Conservation (phyloP, 805 yeast species). For the Candida corydali region DNA sequence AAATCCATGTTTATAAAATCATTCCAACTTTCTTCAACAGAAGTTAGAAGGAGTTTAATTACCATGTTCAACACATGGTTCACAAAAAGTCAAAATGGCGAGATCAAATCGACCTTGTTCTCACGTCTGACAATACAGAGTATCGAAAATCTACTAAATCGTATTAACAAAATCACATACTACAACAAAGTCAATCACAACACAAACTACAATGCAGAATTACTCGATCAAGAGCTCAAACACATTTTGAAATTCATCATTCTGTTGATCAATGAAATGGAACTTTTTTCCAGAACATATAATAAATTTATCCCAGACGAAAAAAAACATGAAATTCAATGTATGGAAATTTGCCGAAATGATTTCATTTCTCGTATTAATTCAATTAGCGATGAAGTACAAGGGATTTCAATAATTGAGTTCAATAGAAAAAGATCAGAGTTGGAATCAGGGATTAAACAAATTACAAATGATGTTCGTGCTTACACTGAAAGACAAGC, state of each 20-base stretch:
- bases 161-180: slow-evolving; percentile 23
- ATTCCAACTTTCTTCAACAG: slow-evolving; percentile 34
- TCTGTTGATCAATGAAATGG: background rate
- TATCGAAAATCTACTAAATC: slow-evolving; percentile 37
- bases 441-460: slow-evolving; percentile 18
- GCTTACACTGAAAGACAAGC: too few relatives aligned
- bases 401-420: background rate
- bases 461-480: slow-evolving; percentile 24
- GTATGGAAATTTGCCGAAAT: background rate
- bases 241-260: background rate
- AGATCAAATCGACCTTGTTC: too few relatives aligned
- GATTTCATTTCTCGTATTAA: background rate
- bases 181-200: background rate
- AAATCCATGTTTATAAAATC: slow-evolving; percentile 35
- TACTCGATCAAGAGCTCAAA: background rate
- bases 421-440: background rate
- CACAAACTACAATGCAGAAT: background rate
- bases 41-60: slow-evolving; percentile 35
- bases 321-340: background rate
- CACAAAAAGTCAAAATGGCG: background rate
- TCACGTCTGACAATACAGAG: slow-evolving; percentile 23
- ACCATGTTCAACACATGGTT: slow-evolving; percentile 40
- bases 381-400: background rate
- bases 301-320: background rate
- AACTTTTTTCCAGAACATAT: background rate